Evolutionary conservation across 1,284 basidiomycete species (phyloP), one percentile per base, ranked within the genome.

Genomic region (Ustilago crameri): DNA sequence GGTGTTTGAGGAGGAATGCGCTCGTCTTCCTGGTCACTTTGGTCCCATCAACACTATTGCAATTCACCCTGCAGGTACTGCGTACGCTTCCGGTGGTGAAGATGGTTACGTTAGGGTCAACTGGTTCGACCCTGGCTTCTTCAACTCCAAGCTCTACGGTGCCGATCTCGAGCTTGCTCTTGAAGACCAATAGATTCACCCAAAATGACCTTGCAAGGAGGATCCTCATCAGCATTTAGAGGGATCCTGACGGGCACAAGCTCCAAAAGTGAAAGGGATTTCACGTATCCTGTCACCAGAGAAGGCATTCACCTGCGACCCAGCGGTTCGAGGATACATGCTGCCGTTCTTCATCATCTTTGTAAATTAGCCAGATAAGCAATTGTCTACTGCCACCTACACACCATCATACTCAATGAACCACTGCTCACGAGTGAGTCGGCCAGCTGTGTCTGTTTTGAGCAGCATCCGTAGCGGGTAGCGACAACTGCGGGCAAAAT

Each of bases 21-120:
- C 95, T 22, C 89, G 95, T 37, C 93, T 99, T 5, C 80, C 81
- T 1, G 81, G 80, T 52, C 65, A 97, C 74, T 88, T 97, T 85
- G 95, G 95, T 40, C 95, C 96, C 49, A 92, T 98, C 86, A 98
- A 99, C 86, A 98, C 96, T 12, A 91, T 98, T 67, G 95, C 95
- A 27, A 90, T 95, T 8, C 93, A 96, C 82, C 95, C 96, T 12
- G 87, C 89, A 50, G 94, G 95, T 43, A 91, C 89, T 49, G 89
- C 88, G 49, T 98, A 95, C 81, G 93, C 95, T 14, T 95, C 93
- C 3, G 96, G 96, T 45, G 91, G 93, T 80, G 96, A 99, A 85
- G 96, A 98, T 82, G 95, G 94, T 48, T 97, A 82, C 57, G 61
- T 83, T n/a, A 78, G 81, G 24, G 78, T 83, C 56, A 80, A 83